Percentiles rank a stretch among this genome's conserved stretches.
phyloP scores from a whole-genome alignment of 179 eudicot species.

The Camellia oleifera region DNA sequence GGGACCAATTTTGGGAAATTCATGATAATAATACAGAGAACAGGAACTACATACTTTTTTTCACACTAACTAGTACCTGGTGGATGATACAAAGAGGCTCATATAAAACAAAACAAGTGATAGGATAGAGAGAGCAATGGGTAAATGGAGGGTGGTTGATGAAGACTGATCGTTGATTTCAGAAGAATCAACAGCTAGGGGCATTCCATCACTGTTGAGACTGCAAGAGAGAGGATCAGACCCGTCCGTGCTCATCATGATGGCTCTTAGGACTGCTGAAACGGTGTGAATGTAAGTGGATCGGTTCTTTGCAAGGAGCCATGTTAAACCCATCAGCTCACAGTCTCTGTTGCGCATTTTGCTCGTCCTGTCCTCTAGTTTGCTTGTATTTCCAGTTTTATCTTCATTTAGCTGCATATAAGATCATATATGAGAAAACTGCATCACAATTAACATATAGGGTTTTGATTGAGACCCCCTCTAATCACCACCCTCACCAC shows the following conservation, averaged over 20 bases:
- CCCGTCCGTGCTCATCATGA: constrained; percentile 50
- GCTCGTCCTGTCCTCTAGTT: constrained; percentile 43
- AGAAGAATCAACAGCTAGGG: constrained; percentile 77
- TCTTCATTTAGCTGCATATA: constrained; percentile 54
- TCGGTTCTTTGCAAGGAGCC: constrained; percentile 80
- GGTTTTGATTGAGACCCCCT: too few relatives aligned
- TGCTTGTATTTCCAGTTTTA: constrained; percentile 35
- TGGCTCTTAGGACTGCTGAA: constrained; percentile 62
- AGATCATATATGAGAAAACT: background rate
- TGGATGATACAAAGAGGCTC: background rate
- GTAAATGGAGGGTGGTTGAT: constrained; percentile 8
- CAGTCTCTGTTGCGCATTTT: constrained; percentile 74
- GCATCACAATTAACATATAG: too few relatives aligned
- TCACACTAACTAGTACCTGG: background rate
- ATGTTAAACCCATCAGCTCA: constrained; percentile 84
- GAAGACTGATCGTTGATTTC: constrained; percentile 47
- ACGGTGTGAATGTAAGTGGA: constrained; percentile 73
- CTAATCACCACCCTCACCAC: too few relatives aligned
- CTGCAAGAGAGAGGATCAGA: constrained; percentile 61
- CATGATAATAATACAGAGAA: background rate
- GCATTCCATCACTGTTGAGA: constrained; percentile 72
- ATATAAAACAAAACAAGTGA: background rate
- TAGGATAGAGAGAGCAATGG: background rate
- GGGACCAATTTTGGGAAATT: too few relatives aligned
- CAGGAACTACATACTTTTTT: too few relatives aligned